A percentile compares a stretch with the other conserved stretches of the same genome.
These are phyloP conservation scores for Cystobasidium onofrii DNA, from an alignment of 768 basidiomycete species.

Conservation along the genomic window DNA sequence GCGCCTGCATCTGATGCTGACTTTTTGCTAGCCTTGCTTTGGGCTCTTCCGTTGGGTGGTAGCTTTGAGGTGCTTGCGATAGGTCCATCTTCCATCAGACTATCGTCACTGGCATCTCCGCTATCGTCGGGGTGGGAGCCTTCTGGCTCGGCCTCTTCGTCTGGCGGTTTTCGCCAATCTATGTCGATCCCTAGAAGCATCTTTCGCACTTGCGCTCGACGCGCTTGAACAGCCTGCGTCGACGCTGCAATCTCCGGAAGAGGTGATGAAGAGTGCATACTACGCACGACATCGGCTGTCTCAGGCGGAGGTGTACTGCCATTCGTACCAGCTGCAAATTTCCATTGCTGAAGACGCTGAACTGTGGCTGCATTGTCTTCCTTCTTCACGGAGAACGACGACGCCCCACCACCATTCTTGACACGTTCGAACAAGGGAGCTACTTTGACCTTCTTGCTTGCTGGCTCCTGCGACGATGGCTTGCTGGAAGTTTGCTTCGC, in stretches of 20 bases:
- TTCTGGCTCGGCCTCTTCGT: background rate
- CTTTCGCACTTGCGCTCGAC: conserved; percentile 7
- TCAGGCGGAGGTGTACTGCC: background rate
- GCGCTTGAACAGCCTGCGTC: background rate
- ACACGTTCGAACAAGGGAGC: conserved; percentile 15
- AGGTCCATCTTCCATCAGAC: background rate
- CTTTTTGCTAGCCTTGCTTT: conserved; percentile 1
- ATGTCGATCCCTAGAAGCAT: conserved; percentile 20
- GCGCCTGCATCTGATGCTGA: background rate
- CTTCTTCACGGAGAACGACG: background rate
- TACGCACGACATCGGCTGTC: background rate
- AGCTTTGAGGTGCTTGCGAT: conserved; percentile 26
- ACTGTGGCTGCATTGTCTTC: background rate
- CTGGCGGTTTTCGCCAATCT: background rate
- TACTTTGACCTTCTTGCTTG: conserved; percentile 24
- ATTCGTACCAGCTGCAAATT: background rate
- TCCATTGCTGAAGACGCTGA: conserved; percentile 10
- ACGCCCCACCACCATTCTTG: background rate
- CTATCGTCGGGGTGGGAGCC: background rate
- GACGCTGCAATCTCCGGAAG: background rate
- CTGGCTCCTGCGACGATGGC: background rate
- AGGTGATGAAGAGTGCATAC: conserved; percentile 4
- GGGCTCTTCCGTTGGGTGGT: background rate
- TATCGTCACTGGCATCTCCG: background rate
- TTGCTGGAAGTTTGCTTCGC: background rate